Base-by-base conservation (phyloP, 1,139 yeast genomes). In the Pichia kudriavzevii region DNA sequence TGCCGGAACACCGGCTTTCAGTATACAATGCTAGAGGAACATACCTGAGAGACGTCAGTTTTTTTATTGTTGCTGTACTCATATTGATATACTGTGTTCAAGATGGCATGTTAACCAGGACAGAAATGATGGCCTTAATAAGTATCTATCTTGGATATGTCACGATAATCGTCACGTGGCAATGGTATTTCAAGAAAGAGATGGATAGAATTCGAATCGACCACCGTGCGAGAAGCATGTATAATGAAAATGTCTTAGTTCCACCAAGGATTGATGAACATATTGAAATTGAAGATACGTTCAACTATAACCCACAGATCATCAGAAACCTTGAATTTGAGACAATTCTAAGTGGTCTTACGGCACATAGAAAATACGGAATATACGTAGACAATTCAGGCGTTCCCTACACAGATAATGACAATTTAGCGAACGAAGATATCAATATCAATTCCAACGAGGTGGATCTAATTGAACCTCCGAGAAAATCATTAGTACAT, bases 111-210 rank as follows among this genome's bases (percentile, higher is more conserved):
- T 53, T 83, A 13, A 61, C 65, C 11, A 45, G 64, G 4, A 40
- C 59, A 45, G 71, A 69, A 39, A 71, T 82, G 43, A 38, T 66
- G 1, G 47, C 65, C 5, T 62, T 82, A 58, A 61, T 79, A 2
- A 49, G 50, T 1, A 51, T 75, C 3, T 82, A 82, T 49, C 40
- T 67, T 0, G 34, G 57, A 1, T 82, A 81, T 49, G 87, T 80
- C 3, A 34, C 59, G 1, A 62, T 72, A 17, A 71, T 70, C 3
- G 60, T 66, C 1, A 31, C 50, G 3, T 61, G 69, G 69, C 69
- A 66, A 35, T 64, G 59, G 52, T 40, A 27, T n/a, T 33, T 34
- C 4, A 30, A 42, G 9, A 28, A 14, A 7, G 32, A 35, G 21
- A 10, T 35, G 17, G 8, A 10, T 2, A 38, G 30, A 19, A 19